Evolutionary conservation across 2,329 filamentous ascomycete species (phyloP).

Genomic region (Harringtonia aguacate): DNA sequence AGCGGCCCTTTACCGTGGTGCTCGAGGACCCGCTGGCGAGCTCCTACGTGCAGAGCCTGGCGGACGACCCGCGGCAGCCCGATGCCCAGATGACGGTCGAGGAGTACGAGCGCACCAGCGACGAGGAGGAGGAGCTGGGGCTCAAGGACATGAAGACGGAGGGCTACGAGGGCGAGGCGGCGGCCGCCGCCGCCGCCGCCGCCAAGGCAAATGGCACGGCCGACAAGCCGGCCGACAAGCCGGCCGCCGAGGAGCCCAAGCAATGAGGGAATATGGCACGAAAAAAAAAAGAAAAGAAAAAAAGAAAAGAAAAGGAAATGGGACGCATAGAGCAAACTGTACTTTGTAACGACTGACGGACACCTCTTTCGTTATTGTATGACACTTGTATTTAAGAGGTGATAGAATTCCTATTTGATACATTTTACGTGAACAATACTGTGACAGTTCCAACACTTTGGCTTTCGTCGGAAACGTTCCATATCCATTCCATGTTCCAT

Average conservation of each 20-base stretch:
- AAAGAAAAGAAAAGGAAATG: background rate
- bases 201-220: constrained; percentile 6
- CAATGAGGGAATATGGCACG: background rate
- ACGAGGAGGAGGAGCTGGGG: constrained; percentile 90
- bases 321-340: too few species aligned
- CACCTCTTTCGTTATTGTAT: too few species aligned
- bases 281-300: background rate
- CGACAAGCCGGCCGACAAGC: background rate
- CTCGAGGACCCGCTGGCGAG: constrained; percentile 82
- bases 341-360: too few species aligned
- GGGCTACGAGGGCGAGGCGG: constrained; percentile 57
- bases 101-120: constrained; percentile 76
- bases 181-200: too few species aligned
- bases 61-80: constrained; percentile 53
- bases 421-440: too few species aligned
- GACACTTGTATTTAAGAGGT: too few species aligned
- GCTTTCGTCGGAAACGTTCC: too few species aligned
- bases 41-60: constrained; percentile 88
- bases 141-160: constrained; percentile 89
- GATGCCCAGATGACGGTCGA: constrained; percentile 75
- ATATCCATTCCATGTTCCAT: too few species aligned
- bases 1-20: constrained; percentile 70
- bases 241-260: background rate
- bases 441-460: too few species aligned
- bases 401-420: too few species aligned